A percentile compares a stretch with the other conserved stretches of the same genome.
phyloP scores from a whole-genome alignment of 2,329 filamentous ascomycete species.

The Pseudocercospora vitis region DNA sequence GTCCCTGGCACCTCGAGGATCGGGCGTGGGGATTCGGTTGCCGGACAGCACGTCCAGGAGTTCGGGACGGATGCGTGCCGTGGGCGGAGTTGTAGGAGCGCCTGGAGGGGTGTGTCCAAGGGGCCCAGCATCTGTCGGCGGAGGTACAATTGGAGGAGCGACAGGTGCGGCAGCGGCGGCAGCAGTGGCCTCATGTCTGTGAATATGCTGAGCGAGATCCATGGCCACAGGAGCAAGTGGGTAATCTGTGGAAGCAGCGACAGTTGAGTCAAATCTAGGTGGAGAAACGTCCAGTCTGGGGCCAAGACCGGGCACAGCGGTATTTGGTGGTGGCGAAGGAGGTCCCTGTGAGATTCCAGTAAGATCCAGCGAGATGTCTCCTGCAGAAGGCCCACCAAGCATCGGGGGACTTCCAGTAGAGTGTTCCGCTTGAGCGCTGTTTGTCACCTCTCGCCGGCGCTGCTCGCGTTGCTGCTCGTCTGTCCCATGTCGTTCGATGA shows the following conservation, averaged over 20 bases:
- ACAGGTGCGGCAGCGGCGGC: not conserved
- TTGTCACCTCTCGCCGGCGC: not conserved
- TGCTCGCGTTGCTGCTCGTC: not conserved
- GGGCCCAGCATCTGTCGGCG: no score
- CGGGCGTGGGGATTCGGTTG: not conserved
- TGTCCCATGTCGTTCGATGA: not conserved
- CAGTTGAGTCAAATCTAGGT: no score
- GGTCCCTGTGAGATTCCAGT: no score
- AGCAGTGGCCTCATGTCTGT: not conserved
- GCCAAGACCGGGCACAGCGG: not conserved
- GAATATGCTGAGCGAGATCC: not conserved
- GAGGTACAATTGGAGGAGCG: no score
- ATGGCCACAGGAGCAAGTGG: not conserved
- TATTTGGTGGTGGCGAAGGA: not conserved
- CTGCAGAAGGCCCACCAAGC: not conserved
- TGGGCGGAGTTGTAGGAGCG: no score
- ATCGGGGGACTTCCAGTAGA: not conserved
- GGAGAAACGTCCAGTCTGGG: no score
- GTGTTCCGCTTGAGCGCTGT: not conserved
- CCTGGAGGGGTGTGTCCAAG: no score
- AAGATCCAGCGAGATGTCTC: not conserved
- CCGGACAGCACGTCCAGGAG: constrained; percentile 1
- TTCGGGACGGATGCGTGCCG: not conserved
- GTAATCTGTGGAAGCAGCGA: no score
- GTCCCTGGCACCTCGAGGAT: not conserved